phyloP scores from a whole-genome alignment of 1,284 basidiomycete genomes.

The Mycosarcoma mackinlayi region DNA sequence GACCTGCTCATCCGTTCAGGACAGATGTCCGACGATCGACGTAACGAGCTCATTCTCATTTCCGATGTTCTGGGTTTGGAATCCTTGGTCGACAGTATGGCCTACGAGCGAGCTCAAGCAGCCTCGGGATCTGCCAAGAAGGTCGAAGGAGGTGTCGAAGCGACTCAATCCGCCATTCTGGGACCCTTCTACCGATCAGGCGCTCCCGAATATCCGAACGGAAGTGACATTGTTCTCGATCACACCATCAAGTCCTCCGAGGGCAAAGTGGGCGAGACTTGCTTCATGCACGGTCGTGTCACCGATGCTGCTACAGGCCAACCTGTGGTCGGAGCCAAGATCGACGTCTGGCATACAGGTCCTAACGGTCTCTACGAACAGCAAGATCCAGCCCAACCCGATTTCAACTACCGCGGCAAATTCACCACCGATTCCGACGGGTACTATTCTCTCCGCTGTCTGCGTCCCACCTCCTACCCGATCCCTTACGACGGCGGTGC shows the following conservation, averaged over 20 bases:
- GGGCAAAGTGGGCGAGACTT: conserved; percentile 60
- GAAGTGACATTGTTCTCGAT: conserved; percentile 54
- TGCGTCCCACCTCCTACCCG: conserved; percentile 69
- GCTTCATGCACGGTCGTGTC: conserved; percentile 65
- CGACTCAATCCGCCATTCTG: conserved; percentile 65
- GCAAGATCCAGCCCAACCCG: conserved; percentile 68
- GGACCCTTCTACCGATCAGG: conserved; percentile 68
- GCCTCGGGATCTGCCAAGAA: conserved; percentile 42
- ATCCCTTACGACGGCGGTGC: conserved; percentile 69
- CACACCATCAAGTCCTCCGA: conserved; percentile 60
- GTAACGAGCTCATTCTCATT: conserved; percentile 70
- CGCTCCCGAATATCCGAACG: conserved; percentile 65
- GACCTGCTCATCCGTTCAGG: conserved; percentile 68
- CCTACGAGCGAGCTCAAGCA: conserved; percentile 23
- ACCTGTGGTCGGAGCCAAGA: conserved; percentile 65
- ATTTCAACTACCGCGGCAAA: conserved; percentile 65
- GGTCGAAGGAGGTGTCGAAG: conserved; percentile 6
- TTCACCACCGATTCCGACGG: conserved; percentile 68
- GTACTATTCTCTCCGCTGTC: conserved; percentile 62
- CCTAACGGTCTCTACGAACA: conserved; percentile 70
- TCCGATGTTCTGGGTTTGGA: conserved; percentile 69
- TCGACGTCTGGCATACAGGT: conserved; percentile 69
- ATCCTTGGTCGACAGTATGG: conserved; percentile 65
- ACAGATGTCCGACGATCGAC: conserved; percentile 66
- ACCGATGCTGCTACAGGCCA: conserved; percentile 63